Conservation (phyloP, 805 yeast species). For the Metschnikowia henanensis region DNA sequence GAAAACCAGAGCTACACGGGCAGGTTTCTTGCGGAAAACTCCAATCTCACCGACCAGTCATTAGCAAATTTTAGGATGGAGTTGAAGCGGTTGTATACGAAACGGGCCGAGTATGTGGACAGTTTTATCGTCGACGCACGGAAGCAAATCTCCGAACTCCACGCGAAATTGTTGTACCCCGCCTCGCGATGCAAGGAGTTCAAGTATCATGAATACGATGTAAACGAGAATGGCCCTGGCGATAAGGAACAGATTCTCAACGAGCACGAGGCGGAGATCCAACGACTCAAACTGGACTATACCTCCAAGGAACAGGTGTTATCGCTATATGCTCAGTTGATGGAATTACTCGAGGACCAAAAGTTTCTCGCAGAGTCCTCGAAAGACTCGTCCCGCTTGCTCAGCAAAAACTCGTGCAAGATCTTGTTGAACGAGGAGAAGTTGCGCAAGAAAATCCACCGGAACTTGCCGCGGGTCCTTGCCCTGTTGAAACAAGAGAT, state of each 20-base stretch:
- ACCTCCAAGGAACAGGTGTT: conserved; percentile 55
- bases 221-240: conserved; percentile 38
- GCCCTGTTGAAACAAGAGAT: conserved; percentile 50
- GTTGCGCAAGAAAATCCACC: conserved; percentile 63
- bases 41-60: conserved; percentile 46
- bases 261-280: conserved; percentile 64
- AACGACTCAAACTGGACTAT: conserved; percentile 48
- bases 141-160: conserved; percentile 54
- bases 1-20: conserved; percentile 44
- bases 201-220: conserved; percentile 35
- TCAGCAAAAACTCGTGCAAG: conserved; percentile 74
- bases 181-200: conserved; percentile 51
- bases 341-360: conserved; percentile 59
- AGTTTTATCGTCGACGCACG: conserved; percentile 66
- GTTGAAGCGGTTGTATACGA: conserved; percentile 52
- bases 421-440: conserved; percentile 80
- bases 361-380: conserved; percentile 63
- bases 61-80: conserved; percentile 56
- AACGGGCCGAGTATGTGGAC: conserved; percentile 65
- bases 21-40: conserved; percentile 46
- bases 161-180: conserved; percentile 63
- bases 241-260: conserved; percentile 61
- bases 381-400: conserved; percentile 76
- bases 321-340: conserved; percentile 52
- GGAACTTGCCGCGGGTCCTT: conserved; percentile 65